phyloP scores from a whole-genome alignment of 106 monocot genomes.

The Vanilla planifolia region DNA sequence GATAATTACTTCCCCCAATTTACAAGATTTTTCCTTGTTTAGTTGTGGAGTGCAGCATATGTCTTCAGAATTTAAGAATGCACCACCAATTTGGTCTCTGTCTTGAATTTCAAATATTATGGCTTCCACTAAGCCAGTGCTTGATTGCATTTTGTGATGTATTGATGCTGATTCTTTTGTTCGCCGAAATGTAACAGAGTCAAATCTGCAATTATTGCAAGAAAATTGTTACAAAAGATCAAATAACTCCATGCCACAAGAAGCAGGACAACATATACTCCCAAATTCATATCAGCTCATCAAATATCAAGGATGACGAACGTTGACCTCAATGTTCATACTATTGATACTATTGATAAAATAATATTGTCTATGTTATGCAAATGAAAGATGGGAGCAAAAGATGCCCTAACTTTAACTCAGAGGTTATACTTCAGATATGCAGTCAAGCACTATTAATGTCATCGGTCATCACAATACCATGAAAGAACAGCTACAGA shows the following conservation, averaged over 20 bases:
- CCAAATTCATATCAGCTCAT: no score
- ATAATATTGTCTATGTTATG: no score
- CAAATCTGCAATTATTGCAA: constrained; percentile 47
- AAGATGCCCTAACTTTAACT: no score
- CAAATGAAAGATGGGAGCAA: no score
- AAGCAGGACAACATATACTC: no score
- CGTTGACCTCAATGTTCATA: no score
- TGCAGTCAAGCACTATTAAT: no score
- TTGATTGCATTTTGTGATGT: constrained; percentile 77
- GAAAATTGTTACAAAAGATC: constrained; percentile 1
- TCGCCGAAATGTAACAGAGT: constrained; percentile 62
- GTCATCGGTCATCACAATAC: no score
- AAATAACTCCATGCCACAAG: no score
- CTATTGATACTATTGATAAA: no score
- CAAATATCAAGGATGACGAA: not conserved
- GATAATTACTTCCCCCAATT: constrained; percentile 84
- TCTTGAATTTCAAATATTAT: constrained; percentile 92
- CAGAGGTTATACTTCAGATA: no score
- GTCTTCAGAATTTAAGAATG: constrained; percentile 60
- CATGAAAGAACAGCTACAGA: no score
- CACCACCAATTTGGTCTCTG: constrained; percentile 79
- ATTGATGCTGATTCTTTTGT: constrained; percentile 68
- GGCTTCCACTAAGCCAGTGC: constrained; percentile 90
- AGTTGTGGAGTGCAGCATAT: constrained; percentile 74
- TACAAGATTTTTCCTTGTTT: constrained; percentile 41